Base-by-base conservation (phyloP, 1,284 basidiomycete species). In the Termitomyces sp. region DNA sequence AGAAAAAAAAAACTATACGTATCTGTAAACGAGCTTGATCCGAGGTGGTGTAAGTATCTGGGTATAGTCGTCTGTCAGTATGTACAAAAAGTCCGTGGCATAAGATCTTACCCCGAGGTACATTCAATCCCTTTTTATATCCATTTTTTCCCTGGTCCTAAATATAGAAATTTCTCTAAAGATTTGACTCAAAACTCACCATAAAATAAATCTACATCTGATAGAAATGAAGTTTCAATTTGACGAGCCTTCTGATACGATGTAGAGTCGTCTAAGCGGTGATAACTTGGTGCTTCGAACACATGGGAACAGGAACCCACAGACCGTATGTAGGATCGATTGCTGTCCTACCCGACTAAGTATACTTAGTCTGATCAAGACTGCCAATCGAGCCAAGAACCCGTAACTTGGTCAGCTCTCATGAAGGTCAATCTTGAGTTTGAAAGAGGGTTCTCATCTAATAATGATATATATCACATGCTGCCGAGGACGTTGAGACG, bases 1-100 rank as follows among this genome's bases (percentile, higher is more conserved):
- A 1, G 26, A 40, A 13, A 19, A 21, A 9, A 40, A 39, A 21
- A 21, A 10, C 1, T 46, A 21, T 24, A 21, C 24, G 34, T 24
- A 21, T n/a, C 24, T 39, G 11, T 31, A 28, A 26, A 35, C 40
- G 31, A 31, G 37, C 48, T 52, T 57, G 56, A 57, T 57, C 56
- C 53, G 56, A 52, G 53, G 56, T 48, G 41, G 33, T 49, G 31
- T 34, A 49, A 44, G 24, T 14, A 26, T 44, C 24, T 14, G 18
- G 18, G 43, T 51, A 34, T 37, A 13, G 11, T 38, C 10, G 44
- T 14, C 19, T 24, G 28, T 18, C 21, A 40, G 26, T 38, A 24
- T 24, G 21, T 24, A 24, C 5, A 24, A 33, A 16, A 31, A 28
- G 39, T 47, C 45, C 48, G 30, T 50, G 42, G 42, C 37, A 18